phyloP scores from a whole-genome alignment of 768 basidiomycete genomes.

The Russula vinacea region DNA sequence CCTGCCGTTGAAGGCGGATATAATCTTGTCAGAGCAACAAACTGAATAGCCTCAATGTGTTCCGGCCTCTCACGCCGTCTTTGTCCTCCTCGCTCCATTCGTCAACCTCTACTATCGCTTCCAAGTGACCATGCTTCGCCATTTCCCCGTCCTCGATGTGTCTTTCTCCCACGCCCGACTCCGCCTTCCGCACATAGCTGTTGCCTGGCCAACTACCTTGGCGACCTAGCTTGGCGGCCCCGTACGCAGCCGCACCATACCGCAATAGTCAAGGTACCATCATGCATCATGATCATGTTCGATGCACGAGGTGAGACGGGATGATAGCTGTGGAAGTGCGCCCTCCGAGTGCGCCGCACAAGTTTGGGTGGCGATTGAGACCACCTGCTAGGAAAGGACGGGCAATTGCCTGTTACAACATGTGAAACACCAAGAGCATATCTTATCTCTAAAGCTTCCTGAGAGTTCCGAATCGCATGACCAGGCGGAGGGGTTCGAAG shows the following conservation, averaged over 20 bases:
- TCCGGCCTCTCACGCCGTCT: constrained; percentile 63
- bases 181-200: constrained; percentile 38
- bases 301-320: constrained; percentile 80
- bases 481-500: no score
- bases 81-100: constrained; percentile 61
- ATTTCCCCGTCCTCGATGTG: constrained; percentile 60
- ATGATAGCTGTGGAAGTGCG: constrained; percentile 77
- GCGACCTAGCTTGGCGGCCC: constrained; percentile 78
- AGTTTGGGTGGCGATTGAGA: constrained; percentile 71
- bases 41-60: constrained; percentile 70
- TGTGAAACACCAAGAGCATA: neutral
- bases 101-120: no score
- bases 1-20: neutral
- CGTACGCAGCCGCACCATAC: constrained; percentile 84
- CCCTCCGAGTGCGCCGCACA: constrained; percentile 84
- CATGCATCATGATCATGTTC: constrained; percentile 85
- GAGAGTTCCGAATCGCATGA: no score
- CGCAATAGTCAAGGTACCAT: constrained; percentile 79
- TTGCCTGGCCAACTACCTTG: constrained; percentile 61
- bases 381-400: constrained; percentile 79
- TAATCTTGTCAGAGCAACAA: constrained; percentile 10
- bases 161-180: constrained; percentile 41
- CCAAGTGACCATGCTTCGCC: constrained; percentile 85
- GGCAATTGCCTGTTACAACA: constrained; percentile 54
- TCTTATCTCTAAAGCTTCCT: no score